These are phyloP conservation scores for Calocybe gangraenosa DNA, from an alignment of 768 basidiomycete genomes.

Conservation along the genomic window DNA sequence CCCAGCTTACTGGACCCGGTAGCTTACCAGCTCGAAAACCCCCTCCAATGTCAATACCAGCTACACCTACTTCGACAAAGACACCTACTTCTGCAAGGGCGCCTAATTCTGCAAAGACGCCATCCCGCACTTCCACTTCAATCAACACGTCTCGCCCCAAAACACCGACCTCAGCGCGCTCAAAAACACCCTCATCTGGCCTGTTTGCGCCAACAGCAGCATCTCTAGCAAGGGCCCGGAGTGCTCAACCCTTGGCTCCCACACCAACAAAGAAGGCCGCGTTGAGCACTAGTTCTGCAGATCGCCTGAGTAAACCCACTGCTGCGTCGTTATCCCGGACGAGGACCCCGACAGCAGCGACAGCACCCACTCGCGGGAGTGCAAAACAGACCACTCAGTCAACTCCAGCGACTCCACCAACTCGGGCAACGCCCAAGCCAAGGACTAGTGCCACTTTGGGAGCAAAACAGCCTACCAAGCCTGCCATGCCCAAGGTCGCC, in stretches of 20 bases:
- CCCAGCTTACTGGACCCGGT: slow-evolving; percentile 37
- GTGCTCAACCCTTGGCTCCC: slow-evolving; percentile 41
- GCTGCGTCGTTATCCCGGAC: slow-evolving; percentile 70
- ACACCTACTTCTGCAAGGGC: slow-evolving; percentile 18
- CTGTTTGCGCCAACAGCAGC: slow-evolving; percentile 82
- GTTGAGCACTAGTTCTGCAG: slow-evolving; percentile 48
- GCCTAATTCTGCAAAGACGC: slow-evolving; percentile 23
- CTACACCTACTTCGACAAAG: slow-evolving; percentile 17
- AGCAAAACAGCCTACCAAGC: slow-evolving; percentile 17
- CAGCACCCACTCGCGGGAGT: slow-evolving; percentile 24
- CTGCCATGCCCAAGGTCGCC: slow-evolving; percentile 10
- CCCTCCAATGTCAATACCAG: slow-evolving; percentile 18
- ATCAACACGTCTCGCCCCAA: slow-evolving; percentile 22
- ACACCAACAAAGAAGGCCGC: slow-evolving; percentile 52
- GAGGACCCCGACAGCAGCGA: slow-evolving; percentile 32
- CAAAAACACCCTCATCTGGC: slow-evolving; percentile 63
- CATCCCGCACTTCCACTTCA: slow-evolving; percentile 18
- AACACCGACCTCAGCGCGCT: slow-evolving; percentile 34
- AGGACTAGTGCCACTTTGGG: slow-evolving; percentile 16
- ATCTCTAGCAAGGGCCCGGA: slow-evolving; percentile 68
- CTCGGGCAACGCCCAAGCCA: slow-evolving; percentile 20
- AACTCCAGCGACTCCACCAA: slow-evolving; percentile 23
- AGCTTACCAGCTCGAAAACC: slow-evolving; percentile 24
- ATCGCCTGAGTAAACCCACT: slow-evolving; percentile 78
- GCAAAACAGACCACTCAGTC: slow-evolving; percentile 24